A percentile compares a stretch with the other conserved stretches of the same genome.
phyloP scores from a whole-genome alignment of 768 basidiomycete genomes.

The Kwoniella shandongensis region DNA sequence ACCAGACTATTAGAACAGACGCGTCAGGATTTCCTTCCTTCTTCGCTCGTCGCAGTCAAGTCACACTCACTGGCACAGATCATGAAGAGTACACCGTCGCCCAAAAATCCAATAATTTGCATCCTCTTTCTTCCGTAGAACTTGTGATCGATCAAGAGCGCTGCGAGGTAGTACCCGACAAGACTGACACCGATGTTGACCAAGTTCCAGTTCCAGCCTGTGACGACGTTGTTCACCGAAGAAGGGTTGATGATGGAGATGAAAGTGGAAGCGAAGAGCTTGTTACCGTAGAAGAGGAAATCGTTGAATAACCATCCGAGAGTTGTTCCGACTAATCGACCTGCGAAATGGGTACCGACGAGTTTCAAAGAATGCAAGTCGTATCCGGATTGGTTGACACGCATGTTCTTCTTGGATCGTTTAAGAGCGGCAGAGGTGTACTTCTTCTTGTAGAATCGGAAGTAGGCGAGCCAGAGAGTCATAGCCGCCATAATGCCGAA shows the following conservation, averaged over 20 bases:
- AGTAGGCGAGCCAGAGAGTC: slow-evolving; percentile 57
- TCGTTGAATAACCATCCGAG: slow-evolving; percentile 55
- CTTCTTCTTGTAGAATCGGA: slow-evolving; percentile 54
- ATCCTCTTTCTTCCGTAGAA: slow-evolving; percentile 52
- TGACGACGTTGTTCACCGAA: slow-evolving; percentile 50
- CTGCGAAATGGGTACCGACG: slow-evolving; percentile 52
- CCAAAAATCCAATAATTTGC: slow-evolving; percentile 54
- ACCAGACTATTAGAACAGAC: slow-evolving; percentile 42
- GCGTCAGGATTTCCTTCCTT: no score
- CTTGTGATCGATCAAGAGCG: slow-evolving; percentile 56
- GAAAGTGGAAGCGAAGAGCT: slow-evolving; percentile 55
- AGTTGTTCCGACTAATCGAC: slow-evolving; percentile 41
- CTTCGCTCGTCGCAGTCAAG: not conserved
- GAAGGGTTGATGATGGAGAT: slow-evolving; percentile 55
- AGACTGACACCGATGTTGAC: slow-evolving; percentile 55
- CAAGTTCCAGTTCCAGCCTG: slow-evolving; percentile 55
- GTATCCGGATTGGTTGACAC: slow-evolving; percentile 54
- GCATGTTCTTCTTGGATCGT: slow-evolving; percentile 49
- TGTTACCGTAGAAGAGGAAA: slow-evolving; percentile 55
- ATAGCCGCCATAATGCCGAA: slow-evolving; percentile 56
- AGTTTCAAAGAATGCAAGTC: slow-evolving; percentile 54
- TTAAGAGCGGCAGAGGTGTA: slow-evolving; percentile 49
- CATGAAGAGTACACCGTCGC: slow-evolving; percentile 52
- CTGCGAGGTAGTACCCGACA: slow-evolving; percentile 55
- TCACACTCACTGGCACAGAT: slow-evolving; percentile 36